A percentile compares a stretch with the other conserved stretches of the same genome.
Conservation (phyloP, 2,329 filamentous ascomycete species). For the Talaromyces sp. region DNA sequence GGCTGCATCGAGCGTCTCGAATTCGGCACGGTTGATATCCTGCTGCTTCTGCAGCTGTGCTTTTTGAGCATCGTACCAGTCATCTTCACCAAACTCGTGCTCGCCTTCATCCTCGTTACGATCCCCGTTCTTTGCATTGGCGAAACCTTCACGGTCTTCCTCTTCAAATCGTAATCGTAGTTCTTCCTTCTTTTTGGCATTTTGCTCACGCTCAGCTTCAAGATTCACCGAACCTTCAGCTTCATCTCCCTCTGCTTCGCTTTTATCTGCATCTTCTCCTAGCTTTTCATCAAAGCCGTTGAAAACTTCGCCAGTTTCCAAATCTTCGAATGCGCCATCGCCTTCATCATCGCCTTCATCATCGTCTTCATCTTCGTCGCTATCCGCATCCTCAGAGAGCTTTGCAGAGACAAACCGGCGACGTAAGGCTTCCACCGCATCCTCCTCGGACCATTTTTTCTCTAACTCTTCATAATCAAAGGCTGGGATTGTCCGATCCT, state of each 20-base stretch:
- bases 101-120: slow-evolving; percentile 67
- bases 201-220: slow-evolving; percentile 85
- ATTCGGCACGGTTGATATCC: slow-evolving; percentile 94
- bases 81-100: slow-evolving; percentile 87
- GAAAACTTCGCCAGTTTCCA: slow-evolving; percentile 67
- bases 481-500: slow-evolving; percentile 73
- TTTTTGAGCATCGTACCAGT: slow-evolving; percentile 98
- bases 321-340: slow-evolving; percentile 78
- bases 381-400: slow-evolving; percentile 54
- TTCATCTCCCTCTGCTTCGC: slow-evolving; percentile 27
- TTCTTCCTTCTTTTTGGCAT: slow-evolving; percentile 89
- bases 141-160: slow-evolving; percentile 92
- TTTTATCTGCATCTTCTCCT: slow-evolving; percentile 33
- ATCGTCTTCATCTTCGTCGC: slow-evolving; percentile 54
- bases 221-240: slow-evolving; percentile 47
- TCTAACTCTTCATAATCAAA: slow-evolving; percentile 79
- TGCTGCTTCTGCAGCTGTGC: slow-evolving; percentile 90
- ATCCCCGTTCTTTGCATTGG: slow-evolving; percentile 76
- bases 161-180: slow-evolving; percentile 92
- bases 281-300: slow-evolving; percentile 51
- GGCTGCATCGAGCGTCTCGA: slow-evolving; percentile 76
- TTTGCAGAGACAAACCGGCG: slow-evolving; percentile 70
- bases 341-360: slow-evolving; percentile 58
- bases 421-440: slow-evolving; percentile 70
- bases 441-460: slow-evolving; percentile 76